Conservation (phyloP, 2,329 filamentous ascomycete species). For the Aureobasidium melanogenum region DNA sequence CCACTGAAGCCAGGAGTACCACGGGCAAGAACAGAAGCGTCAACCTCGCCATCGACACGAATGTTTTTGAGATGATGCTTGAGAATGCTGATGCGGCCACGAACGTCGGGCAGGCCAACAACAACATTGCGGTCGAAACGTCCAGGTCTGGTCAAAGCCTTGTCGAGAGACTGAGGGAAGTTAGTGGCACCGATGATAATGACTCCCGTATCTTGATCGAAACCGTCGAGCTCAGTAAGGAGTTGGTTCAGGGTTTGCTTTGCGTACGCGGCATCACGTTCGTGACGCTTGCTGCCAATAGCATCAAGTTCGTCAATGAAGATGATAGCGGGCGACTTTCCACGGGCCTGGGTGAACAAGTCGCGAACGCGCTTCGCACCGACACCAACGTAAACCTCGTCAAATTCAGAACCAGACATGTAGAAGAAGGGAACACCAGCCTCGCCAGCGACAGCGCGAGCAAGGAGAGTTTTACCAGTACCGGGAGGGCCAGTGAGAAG, state of each 20-base stretch:
- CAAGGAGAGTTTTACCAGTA: slow-evolving; percentile 93
- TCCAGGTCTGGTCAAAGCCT: slow-evolving; percentile 85
- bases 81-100: slow-evolving; percentile 84
- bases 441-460: slow-evolving; percentile 90
- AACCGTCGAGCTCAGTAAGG: slow-evolving; percentile 92
- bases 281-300: slow-evolving; percentile 87
- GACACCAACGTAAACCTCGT: slow-evolving; percentile 96
- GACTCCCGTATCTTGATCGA: slow-evolving; percentile 87
- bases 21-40: slow-evolving; percentile 73
- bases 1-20: slow-evolving; percentile 89
- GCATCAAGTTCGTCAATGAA: slow-evolving; percentile 94
- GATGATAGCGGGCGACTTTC: slow-evolving; percentile 84
- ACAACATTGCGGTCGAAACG: slow-evolving; percentile 90
- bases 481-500: slow-evolving; percentile 90
- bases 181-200: slow-evolving; percentile 97
- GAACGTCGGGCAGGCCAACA: slow-evolving; percentile 84
- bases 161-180: slow-evolving; percentile 88
- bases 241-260: slow-evolving; percentile 98
- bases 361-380: slow-evolving; percentile 94
- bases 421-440: slow-evolving; percentile 99
- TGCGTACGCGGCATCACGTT: slow-evolving; percentile 85
- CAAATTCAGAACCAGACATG: slow-evolving; percentile 98
- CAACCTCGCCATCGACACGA: slow-evolving; percentile 69
- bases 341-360: slow-evolving; percentile 72
- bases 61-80: slow-evolving; percentile 92